Evolutionary conservation across 208 protist genomes (phyloP).

Genomic region (Leishmania turanica): DNA sequence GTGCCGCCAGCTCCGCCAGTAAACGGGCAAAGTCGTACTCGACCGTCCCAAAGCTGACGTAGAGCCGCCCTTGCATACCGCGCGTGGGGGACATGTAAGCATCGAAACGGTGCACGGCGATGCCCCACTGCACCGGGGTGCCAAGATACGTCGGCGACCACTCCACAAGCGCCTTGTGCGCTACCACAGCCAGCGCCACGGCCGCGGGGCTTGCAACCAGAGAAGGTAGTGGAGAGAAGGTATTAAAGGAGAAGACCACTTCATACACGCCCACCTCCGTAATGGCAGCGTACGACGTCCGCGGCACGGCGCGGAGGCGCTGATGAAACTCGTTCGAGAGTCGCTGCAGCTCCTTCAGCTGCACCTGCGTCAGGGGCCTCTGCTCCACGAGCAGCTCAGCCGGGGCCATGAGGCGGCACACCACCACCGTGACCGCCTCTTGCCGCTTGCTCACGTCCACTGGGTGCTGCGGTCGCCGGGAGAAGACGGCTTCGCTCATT

Average conservation of each 20-base stretch:
- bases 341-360: constrained; percentile 17
- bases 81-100: constrained; percentile 12
- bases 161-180: constrained; percentile 13
- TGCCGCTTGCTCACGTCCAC: constrained; percentile 14
- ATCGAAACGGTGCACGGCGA: constrained; percentile 28
- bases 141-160: constrained; percentile 14
- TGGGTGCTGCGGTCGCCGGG: constrained; percentile 16
- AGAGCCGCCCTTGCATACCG: constrained; percentile 13
- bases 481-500: constrained; percentile 2
- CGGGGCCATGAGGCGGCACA: constrained; percentile 22
- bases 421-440: constrained; percentile 30
- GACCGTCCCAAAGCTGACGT: constrained; percentile 22
- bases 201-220: constrained; percentile 23
- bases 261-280: constrained; percentile 25
- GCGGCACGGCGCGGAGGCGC: constrained; percentile 17
- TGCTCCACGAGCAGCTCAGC: constrained; percentile 1
- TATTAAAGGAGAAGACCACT: constrained; percentile 31
- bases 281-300: constrained; percentile 6
- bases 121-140: constrained; percentile 18
- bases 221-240: constrained; percentile 20
- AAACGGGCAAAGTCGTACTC: constrained; percentile 24
- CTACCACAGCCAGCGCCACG: constrained; percentile 16
- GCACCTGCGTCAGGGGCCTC: neutral
- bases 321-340: constrained; percentile 21
- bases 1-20: constrained; percentile 25